Base-by-base conservation (phyloP, 495 filamentous ascomycete genomes). In the Penicillium subrubescens region DNA sequence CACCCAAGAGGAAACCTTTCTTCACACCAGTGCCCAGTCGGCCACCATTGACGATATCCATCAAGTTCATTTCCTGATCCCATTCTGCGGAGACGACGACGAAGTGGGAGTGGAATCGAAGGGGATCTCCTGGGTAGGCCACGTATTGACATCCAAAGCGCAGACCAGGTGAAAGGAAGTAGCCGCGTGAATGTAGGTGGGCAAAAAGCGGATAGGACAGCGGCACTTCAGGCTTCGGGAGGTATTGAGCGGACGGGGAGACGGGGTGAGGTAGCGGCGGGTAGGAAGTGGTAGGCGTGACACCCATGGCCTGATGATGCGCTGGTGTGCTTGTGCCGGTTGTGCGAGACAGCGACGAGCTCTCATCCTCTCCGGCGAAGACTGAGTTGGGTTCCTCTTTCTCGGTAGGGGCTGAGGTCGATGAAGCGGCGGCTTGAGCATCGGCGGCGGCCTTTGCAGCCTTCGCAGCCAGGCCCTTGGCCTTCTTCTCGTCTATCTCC, bases 21-120 rank as follows among this genome's bases (percentile, higher is more conserved):
- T 99, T 99, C 35, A 99, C 96, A 46, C 91, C 90, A 15, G 96
- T 98, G 1, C 92, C 95, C 65, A 99, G 72, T 66, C 95, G 80
- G 7, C 96, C 96, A 2, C 92, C 92, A 19, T 87, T 90, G 37
- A 98, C 87, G 25, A 99, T 79, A 65, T 95, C 89, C 62, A 96
- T 83, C 73, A 98, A 79, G 54, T 90, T 82, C 56, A 98, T 86
- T 71, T 94, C 84, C 66, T 97, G 84, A 64, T 99, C 90, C 92
- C 92, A 97, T 8, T 86, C 90, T 54, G 89, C 82, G 33, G 89
- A 86, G 21, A 87, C 87, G 27, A 88, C 90, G 60, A 97, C 77
- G 72, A 97, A 98, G 74, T 98, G 95, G 37, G 90, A 92, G 75
- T 99, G 95, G 77, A 94, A 99, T 11, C 96, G 90, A 31, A 98